These are phyloP conservation scores for Chalara sp. DNA, from an alignment of 2,329 filamentous ascomycete genomes.

Conservation along the genomic window DNA sequence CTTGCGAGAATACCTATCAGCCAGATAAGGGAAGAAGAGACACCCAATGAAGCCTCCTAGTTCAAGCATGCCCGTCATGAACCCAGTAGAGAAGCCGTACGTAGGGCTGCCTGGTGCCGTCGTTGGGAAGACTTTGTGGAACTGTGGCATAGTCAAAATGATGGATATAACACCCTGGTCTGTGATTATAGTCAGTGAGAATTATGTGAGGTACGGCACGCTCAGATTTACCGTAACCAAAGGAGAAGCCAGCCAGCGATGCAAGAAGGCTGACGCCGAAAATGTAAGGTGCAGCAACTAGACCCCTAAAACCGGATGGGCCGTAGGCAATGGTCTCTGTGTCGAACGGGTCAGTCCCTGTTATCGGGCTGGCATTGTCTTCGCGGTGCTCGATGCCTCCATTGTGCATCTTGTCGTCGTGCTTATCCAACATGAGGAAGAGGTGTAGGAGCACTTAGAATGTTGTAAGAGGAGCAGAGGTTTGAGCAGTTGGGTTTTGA, in stretches of 20 bases:
- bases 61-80: conserved; percentile 32
- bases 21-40: conserved; percentile 26
- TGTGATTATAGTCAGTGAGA: no score
- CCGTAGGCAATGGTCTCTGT: neutral
- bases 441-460: no score
- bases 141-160: conserved; percentile 42
- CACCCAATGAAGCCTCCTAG: conserved; percentile 33
- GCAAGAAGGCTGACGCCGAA: neutral
- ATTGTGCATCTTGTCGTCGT: no score
- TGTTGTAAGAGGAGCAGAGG: no score
- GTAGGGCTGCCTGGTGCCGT: conserved; percentile 30
- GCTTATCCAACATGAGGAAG: no score
- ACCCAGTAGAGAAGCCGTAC: conserved; percentile 22
- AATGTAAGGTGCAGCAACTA: neutral
- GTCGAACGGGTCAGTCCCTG: neutral
- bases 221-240: neutral
- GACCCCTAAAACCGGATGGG: conserved; percentile 3
- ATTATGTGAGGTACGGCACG: no score
- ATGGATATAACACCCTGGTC: conserved; percentile 37
- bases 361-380: no score
- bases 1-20: conserved; percentile 44
- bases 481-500: no score
- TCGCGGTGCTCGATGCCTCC: no score
- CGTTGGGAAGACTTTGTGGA: conserved; percentile 37
- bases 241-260: conserved; percentile 1